Evolutionary conservation across 768 basidiomycete species (phyloP), one percentile per base, ranked within the genome.

Genomic region (Lyophyllum decastes): DNA sequence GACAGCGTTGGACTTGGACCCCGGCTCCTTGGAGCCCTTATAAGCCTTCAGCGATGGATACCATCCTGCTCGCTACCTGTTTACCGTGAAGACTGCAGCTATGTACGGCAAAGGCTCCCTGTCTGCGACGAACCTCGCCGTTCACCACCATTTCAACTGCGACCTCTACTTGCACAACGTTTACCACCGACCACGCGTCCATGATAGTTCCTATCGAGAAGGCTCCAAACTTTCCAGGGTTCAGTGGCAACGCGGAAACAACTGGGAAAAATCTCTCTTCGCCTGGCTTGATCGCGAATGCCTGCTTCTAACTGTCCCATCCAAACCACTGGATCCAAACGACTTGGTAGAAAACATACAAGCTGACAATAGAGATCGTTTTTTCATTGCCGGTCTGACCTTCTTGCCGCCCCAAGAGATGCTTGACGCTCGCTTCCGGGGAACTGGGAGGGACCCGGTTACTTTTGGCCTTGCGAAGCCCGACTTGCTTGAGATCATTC

Each of bases 91-190:
- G 35, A 4, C 40, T 41, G 17, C 40, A 19, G 16, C 17, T 12
- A 74, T 76, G 75, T 62, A 47, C 35, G 46, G 52, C 53, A 70
- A 67, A 61, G 65, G 66, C 24, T 69, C 74, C 52, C 66, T 81
- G n/a, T 76, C 79, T 17, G 79, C 80, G 9, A 82, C 81, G 5
- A 77, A 79, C 56, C 72, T 82, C 33, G 80, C 79, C 35, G 69
- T 65, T 10, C 69, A 80, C 55, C 77, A 82, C 61, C 79, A 82
- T 58, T 67, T 76, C 53, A 73, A 71, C 57, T 82, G 82, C 59
- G 78, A 81, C 79, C 9, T 81, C 74, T 60, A 70, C 82, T 38
- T 40, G 44, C 75, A 81, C 65, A 76, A 79, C 48, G 68, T 72
- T 34, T 79, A 79, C 62, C 65, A 57, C 49, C 34, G 49, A 55